Evolutionary conservation across 768 basidiomycete species (phyloP).

Genomic region (Butyriboletus loyo): DNA sequence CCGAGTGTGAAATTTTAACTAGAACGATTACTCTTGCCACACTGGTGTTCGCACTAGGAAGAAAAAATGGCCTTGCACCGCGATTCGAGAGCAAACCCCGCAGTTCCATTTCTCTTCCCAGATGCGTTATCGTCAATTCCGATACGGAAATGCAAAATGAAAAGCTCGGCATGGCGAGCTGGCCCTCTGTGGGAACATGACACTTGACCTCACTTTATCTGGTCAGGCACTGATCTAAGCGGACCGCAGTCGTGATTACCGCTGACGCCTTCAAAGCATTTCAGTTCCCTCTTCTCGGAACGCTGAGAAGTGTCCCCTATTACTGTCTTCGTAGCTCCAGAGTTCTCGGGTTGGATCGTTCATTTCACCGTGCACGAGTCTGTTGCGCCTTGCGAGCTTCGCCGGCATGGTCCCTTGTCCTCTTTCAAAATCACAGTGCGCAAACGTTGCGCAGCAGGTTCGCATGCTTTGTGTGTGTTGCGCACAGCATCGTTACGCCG

Average conservation of each 20-base stretch:
- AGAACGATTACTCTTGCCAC: background rate
- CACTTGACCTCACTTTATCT: conserved; percentile 23
- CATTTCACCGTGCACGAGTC: conserved; percentile 19
- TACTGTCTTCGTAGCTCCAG: conserved; percentile 25
- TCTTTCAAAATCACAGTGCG: conserved; percentile 7
- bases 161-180: conserved; percentile 17
- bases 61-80: background rate
- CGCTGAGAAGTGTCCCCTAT: conserved; percentile 7
- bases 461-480: conserved; percentile 4
- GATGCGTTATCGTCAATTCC: conserved; percentile 13
- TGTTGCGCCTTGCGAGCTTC: conserved; percentile 17
- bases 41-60: background rate
- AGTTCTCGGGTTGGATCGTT: conserved; percentile 20
- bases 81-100: conserved; percentile 4
- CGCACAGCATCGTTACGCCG: background rate
- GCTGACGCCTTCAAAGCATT: conserved; percentile 25
- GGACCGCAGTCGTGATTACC: conserved; percentile 23
- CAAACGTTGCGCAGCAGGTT: background rate
- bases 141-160: conserved; percentile 23
- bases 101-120: conserved; percentile 4
- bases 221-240: conserved; percentile 28
- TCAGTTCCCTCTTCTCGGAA: conserved; percentile 18
- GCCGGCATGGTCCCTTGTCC: conserved; percentile 11
- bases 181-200: conserved; percentile 18
- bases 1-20: conserved; percentile 2